These are phyloP conservation scores for Leishmania tarentolae DNA, from an alignment of 208 protist species.

Conservation along the genomic window DNA sequence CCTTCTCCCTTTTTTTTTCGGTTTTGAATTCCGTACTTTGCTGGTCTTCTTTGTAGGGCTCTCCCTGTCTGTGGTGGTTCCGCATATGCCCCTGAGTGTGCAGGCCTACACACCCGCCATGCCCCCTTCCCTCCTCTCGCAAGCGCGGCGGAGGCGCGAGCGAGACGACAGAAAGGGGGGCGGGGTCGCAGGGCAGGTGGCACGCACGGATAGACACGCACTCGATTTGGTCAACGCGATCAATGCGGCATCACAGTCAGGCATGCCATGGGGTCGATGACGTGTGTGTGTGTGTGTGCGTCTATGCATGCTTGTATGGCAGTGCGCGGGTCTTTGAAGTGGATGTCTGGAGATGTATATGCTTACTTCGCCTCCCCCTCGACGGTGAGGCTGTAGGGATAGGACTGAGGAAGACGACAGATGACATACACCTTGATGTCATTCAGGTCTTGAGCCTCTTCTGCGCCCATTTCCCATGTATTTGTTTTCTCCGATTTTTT, in stretches of 20 bases:
- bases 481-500: not conserved
- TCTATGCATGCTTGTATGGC: not conserved
- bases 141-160: not conserved
- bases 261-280: not conserved
- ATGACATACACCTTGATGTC: conserved; percentile 1
- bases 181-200: not conserved
- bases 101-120: not conserved
- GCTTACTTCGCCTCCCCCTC: not conserved
- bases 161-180: not conserved
- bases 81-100: no score
- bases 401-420: not conserved
- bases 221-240: not conserved
- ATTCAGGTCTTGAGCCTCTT: not conserved
- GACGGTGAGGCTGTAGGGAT: not conserved
- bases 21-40: not conserved
- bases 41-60: not conserved
- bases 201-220: not conserved
- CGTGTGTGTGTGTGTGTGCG: not conserved
- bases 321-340: not conserved
- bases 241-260: not conserved
- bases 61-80: not conserved
- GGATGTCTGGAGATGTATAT: not conserved
- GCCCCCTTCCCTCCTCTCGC: not conserved
- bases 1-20: not conserved
- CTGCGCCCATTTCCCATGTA: not conserved